Conservation (phyloP, 1,139 yeast genomes). For the Blastobotrys raffinosifermentans region DNA sequence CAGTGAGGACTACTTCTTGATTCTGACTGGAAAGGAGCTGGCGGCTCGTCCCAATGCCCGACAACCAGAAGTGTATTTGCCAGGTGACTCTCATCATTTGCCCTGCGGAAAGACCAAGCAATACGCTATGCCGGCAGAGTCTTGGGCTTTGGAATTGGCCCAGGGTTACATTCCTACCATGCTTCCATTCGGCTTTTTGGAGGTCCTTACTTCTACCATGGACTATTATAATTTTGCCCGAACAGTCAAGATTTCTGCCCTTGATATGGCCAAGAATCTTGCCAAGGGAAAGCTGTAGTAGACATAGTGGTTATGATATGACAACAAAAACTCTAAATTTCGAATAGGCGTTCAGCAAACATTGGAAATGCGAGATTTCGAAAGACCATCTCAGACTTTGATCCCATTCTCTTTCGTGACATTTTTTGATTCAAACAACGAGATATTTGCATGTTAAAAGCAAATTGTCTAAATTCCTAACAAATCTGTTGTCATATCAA, state of each 20-base stretch:
- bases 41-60: conserved; percentile 65
- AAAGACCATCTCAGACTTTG: no score
- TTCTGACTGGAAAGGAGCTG: conserved; percentile 67
- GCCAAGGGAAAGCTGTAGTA: conserved; percentile 64
- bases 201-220: conserved; percentile 72
- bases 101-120: conserved; percentile 70
- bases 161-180: conserved; percentile 99
- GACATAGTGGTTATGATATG: no score
- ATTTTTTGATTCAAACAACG: no score
- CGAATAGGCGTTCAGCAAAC: no score
- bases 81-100: conserved; percentile 74
- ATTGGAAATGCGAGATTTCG: no score
- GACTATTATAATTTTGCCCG: conserved; percentile 63
- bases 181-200: conserved; percentile 93
- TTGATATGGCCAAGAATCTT: conserved; percentile 67
- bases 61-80: conserved; percentile 58
- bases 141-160: conserved; percentile 89
- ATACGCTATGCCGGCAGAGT: conserved; percentile 65
- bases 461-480: no score
- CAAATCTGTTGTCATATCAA: no score
- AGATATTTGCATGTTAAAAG: no score
- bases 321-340: no score
- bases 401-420: no score
- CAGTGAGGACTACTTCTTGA: conserved; percentile 94
- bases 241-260: conserved; percentile 70